These are phyloP conservation scores for Tuber borchii DNA, from an alignment of 495 filamentous ascomycete genomes.

Conservation along the genomic window DNA sequence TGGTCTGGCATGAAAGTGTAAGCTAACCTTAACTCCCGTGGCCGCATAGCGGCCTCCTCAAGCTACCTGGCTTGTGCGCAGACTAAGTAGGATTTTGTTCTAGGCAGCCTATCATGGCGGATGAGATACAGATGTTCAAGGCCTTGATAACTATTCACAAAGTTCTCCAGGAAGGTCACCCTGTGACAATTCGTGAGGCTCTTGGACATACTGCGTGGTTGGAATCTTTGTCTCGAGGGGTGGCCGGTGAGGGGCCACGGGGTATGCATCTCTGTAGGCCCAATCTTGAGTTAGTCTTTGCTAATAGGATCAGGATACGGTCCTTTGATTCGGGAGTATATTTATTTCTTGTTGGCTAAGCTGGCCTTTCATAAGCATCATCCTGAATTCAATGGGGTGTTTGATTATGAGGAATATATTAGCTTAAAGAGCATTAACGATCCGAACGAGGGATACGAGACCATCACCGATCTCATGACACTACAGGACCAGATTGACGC, in stretches of 20 bases:
- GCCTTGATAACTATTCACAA: slow-evolving; percentile 89
- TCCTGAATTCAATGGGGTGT: slow-evolving; percentile 94
- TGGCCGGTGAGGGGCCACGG: slow-evolving; percentile 76
- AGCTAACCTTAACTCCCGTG: slow-evolving; percentile 38
- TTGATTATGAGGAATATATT: slow-evolving; percentile 98
- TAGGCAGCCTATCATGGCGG: slow-evolving; percentile 90
- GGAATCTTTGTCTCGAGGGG: slow-evolving; percentile 80
- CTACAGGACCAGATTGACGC: slow-evolving; percentile 96
- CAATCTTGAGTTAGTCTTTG: slow-evolving; percentile 30
- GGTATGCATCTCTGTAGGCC: slow-evolving; percentile 47
- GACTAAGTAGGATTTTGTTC: slow-evolving; percentile 16
- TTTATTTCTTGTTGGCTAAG: slow-evolving; percentile 88
- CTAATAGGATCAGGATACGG: slow-evolving; percentile 61
- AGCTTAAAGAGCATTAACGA: slow-evolving; percentile 97
- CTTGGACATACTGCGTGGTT: slow-evolving; percentile 85
- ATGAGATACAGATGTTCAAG: slow-evolving; percentile 92
- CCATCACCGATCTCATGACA: slow-evolving; percentile 90
- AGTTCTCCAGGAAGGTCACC: slow-evolving; percentile 93
- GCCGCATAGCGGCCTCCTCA: background rate
- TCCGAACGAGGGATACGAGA: slow-evolving; percentile 98
- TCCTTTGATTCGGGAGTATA: slow-evolving; percentile 88
- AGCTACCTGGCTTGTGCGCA: background rate
- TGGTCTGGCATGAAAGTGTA: slow-evolving; percentile 99
- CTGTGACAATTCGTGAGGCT: slow-evolving; percentile 76
- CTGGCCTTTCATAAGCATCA: slow-evolving; percentile 90